phyloP scores from a whole-genome alignment of 2,329 filamentous ascomycete genomes.

The Arthrocladium fulminans region DNA sequence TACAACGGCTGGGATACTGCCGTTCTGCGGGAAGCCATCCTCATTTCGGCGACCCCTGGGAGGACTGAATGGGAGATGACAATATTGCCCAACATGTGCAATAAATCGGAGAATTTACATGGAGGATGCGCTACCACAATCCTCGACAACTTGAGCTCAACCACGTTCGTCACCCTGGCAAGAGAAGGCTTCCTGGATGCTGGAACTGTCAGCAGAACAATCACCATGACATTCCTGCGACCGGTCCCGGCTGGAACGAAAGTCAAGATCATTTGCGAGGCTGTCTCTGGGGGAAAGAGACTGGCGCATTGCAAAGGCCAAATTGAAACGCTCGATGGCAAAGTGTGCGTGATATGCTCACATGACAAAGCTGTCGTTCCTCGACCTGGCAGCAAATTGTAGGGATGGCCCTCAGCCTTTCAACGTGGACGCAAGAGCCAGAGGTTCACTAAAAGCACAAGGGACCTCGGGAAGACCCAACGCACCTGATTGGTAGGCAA shows the following conservation, averaged over 20 bases:
- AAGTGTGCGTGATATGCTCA: conserved; percentile 24
- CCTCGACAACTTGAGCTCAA: conserved; percentile 57
- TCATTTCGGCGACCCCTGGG: neutral
- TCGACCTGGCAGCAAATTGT: conserved; percentile 1
- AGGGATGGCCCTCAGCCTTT: no score
- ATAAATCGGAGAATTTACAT: conserved; percentile 16
- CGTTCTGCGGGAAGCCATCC: neutral
- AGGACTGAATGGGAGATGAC: conserved; percentile 4
- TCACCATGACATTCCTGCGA: conserved; percentile 15
- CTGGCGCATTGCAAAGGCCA: conserved; percentile 6
- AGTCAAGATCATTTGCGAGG: conserved; percentile 7
- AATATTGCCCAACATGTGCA: conserved; percentile 1
- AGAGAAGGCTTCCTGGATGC: conserved; percentile 52
- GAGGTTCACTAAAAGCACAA: no score
- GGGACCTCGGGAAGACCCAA: neutral
- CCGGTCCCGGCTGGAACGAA: conserved; percentile 6
- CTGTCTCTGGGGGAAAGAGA: conserved; percentile 7
- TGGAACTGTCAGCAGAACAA: conserved; percentile 28
- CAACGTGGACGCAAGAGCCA: no score
- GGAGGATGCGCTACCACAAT: conserved; percentile 43
- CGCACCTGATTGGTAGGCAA: neutral
- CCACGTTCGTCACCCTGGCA: conserved; percentile 49
- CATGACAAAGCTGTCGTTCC: conserved; percentile 29
- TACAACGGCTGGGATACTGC: conserved; percentile 3
- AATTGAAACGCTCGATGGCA: conserved; percentile 15